Conservation (phyloP, 176 grass and related monocot genomes). For the Oryza nivara region DNA sequence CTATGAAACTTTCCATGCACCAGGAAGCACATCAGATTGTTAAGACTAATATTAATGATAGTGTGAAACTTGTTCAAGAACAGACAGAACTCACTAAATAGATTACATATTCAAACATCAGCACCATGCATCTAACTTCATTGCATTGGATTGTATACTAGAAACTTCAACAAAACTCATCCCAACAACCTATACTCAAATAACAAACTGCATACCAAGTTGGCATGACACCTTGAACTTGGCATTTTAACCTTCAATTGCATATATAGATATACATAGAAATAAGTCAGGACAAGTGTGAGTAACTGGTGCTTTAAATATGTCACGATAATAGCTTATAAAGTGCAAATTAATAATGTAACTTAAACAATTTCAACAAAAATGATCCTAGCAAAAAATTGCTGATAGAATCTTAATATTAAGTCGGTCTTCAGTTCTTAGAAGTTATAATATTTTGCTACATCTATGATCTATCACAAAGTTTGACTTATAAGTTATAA, state of each 20-base stretch:
- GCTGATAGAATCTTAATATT: not conserved
- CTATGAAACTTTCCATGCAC: not conserved
- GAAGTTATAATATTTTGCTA: slow-evolving; percentile 14
- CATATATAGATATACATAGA: not conserved
- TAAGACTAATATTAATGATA: not conserved
- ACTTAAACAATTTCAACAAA: not conserved
- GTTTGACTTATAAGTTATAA: slow-evolving; percentile 18
- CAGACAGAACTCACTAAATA: slow-evolving; percentile 4
- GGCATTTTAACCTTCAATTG: slow-evolving; percentile 1
- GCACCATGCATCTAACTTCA: slow-evolving; percentile 17
- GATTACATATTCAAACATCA: slow-evolving; percentile 5
- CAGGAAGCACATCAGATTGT: not conserved
- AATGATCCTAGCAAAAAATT: not conserved
- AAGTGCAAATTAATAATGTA: not conserved
- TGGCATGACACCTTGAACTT: not conserved
- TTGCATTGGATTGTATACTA: not conserved
- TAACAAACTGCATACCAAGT: not conserved
- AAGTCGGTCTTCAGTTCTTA: slow-evolving; percentile 3
- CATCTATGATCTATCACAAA: slow-evolving; percentile 20
- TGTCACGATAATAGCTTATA: not conserved
- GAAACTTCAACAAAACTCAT: slow-evolving; percentile 7
- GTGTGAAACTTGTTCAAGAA: not conserved
- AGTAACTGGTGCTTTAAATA: not conserved
- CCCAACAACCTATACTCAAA: not conserved
- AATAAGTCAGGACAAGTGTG: not conserved